Percentiles rank a stretch among this genome's conserved stretches.
Conservation (phyloP, 2,329 filamentous ascomycete species). For the Talaromyces rugulosus region DNA sequence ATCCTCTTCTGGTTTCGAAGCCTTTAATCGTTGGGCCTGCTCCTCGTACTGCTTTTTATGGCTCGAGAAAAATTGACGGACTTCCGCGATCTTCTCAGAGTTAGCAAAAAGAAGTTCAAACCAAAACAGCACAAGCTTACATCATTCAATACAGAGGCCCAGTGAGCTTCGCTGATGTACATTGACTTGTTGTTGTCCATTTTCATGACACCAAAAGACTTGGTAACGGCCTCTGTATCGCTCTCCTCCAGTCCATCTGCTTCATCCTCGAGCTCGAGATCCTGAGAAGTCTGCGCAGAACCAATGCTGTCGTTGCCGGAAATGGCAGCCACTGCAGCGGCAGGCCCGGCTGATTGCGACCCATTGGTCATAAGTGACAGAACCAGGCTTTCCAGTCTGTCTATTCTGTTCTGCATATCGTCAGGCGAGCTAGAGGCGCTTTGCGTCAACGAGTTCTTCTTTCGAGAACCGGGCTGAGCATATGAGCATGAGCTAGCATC, state of each 20-base stretch:
- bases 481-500: constrained; percentile 81
- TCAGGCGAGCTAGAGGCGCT: constrained; percentile 64
- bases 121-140: constrained; percentile 31
- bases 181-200: constrained; percentile 74
- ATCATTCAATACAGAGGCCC: constrained; percentile 73
- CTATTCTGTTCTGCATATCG: constrained; percentile 98
- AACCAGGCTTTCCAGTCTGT: constrained; percentile 87
- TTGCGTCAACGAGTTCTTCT: constrained; percentile 61
- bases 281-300: constrained; percentile 34
- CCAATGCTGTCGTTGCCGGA: constrained; percentile 36
- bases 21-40: constrained; percentile 71
- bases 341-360: constrained; percentile 55
- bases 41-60: constrained; percentile 88
- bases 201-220: constrained; percentile 76
- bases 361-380: constrained; percentile 92
- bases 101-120: background rate
- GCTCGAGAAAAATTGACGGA: constrained; percentile 80
- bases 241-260: constrained; percentile 59
- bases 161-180: constrained; percentile 79
- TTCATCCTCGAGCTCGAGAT: constrained; percentile 47
- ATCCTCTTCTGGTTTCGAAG: constrained; percentile 55
- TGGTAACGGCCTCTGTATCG: constrained; percentile 66
- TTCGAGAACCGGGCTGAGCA: constrained; percentile 63
- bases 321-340: constrained; percentile 58
- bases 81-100: constrained; percentile 67